Evolutionary conservation across 192 early-diverging fungal genomes (phyloP).

Genomic region (Glomus cerebriforme): DNA sequence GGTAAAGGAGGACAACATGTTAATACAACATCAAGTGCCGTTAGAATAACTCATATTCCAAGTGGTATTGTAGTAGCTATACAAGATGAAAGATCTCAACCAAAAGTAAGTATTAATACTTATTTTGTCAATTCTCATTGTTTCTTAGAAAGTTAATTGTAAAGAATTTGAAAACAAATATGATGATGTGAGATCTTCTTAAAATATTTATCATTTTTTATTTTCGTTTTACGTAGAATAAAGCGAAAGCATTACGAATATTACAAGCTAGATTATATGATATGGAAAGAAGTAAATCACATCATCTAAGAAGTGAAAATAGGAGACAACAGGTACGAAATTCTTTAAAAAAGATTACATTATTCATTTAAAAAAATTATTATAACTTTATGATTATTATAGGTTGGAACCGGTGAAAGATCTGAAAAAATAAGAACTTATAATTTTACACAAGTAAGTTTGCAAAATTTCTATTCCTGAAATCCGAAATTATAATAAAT

Average conservation of each 20-base stretch:
- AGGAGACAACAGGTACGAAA: constrained; percentile 61
- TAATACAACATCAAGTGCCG: constrained; percentile 93
- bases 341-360: background rate
- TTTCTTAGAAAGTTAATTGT: no score
- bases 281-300: constrained; percentile 60
- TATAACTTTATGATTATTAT: background rate
- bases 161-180: no score
- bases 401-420: constrained; percentile 67
- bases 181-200: no score
- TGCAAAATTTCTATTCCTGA: background rate
- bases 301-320: constrained; percentile 57
- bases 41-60: constrained; percentile 90
- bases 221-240: constrained; percentile 60
- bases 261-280: constrained; percentile 79
- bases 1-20: constrained; percentile 94
- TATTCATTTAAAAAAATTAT: background rate
- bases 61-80: constrained; percentile 85
- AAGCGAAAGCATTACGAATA: constrained; percentile 83
- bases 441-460: constrained; percentile 70
- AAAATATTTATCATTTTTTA: no score
- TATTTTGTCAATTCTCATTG: no score
- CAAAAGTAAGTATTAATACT: constrained; percentile 56
- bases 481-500: no score
- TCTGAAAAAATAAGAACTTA: constrained; percentile 86
- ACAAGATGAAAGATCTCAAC: constrained; percentile 94